Evolutionary conservation across 805 yeast genomes (phyloP).

Genomic region (Zygosaccharomyces pseudorouxii): DNA sequence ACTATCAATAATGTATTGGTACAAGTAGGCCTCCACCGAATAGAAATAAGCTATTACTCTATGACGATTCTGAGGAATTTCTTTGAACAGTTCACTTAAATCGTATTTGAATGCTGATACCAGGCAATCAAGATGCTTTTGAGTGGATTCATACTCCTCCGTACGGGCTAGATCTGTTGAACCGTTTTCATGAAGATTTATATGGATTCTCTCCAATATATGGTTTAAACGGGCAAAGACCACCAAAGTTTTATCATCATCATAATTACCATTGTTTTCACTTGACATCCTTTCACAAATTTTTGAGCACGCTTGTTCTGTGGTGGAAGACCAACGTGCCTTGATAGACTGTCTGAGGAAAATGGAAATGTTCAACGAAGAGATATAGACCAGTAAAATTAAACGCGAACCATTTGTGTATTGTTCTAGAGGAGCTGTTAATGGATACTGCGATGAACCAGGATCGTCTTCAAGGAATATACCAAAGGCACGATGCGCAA

Average conservation of each 20-base stretch:
- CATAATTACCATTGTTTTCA: conserved; percentile 11
- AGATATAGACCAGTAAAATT: conserved; percentile 50
- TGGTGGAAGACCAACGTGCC: conserved; percentile 50
- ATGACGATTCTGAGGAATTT: conserved; percentile 39
- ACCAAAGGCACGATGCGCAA: conserved; percentile 42
- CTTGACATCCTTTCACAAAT: conserved; percentile 2
- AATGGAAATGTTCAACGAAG: conserved; percentile 59
- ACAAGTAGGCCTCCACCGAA: conserved; percentile 62
- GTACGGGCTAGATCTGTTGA: conserved; percentile 9
- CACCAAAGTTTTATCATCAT: conserved; percentile 47
- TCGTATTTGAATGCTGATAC: conserved; percentile 45
- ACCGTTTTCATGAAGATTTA: conserved; percentile 40
- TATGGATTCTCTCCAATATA: conserved; percentile 57
- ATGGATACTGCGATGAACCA: conserved; percentile 11
- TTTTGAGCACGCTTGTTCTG: conserved; percentile 19
- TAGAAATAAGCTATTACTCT: conserved; percentile 48
- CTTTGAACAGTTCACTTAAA: conserved; percentile 39
- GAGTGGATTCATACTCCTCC: conserved; percentile 18
- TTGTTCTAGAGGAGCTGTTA: conserved; percentile 23
- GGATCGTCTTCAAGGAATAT: conserved; percentile 25
- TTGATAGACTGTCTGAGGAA: conserved; percentile 60
- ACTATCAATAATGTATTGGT: conserved; percentile 47
- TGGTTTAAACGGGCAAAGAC: conserved; percentile 55
- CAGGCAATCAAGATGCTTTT: conserved; percentile 14
- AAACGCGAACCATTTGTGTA: conserved; percentile 24